Base-by-base conservation (phyloP, 1,139 yeast species). In the Sugiyamaella paludigena region DNA sequence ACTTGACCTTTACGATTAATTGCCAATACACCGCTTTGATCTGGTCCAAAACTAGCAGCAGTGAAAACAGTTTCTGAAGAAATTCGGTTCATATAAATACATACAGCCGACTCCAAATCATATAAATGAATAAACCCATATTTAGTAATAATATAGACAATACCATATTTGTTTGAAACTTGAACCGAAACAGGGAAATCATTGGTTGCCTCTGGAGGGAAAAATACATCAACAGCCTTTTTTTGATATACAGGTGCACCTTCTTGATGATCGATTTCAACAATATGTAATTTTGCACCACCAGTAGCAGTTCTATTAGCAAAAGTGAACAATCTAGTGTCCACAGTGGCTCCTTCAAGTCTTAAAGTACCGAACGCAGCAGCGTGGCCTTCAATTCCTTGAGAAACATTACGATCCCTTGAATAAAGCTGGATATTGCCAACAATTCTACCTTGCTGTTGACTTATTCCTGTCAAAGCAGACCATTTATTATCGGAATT, bases 351-450 rank as follows among this genome's bases (percentile, higher is more conserved):
- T 45, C 91, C 92, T 48, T 81, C 84, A 59, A 91, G 75, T 57
- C 83, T 77, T 56, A 92, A 70, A 51, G 78, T 75, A 46, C 96
- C 91, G 71, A 94, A 94, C 45, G 83, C 82, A 52, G 96, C 92
- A 49, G 95, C 98, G 69, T 94, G 98, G 59, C 98, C 98, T 66
- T 94, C 98, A 62, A 94, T 88, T 28, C 96, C 94, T 73, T 94
- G 99, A 13, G 98, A 89, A 44, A 91, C 88, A 64, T 87, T 85
- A 69, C 98, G 83, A 50, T 84, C 81, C 66, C 83, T 85, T 52
- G 96, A 86, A 71, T 76, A 94, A 56, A 94, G 79, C 74, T 94
- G 99, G 66, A 92, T 86, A 70, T 88, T 95, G 64, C 99, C 99
- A 32, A 91, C 97, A 61, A 94, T 87, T 63, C 95, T 82, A 55